A percentile compares a stretch with the other conserved stretches of the same genome.
Conservation (phyloP, 140 eudicot species). For the Bidens hawaiensis region DNA sequence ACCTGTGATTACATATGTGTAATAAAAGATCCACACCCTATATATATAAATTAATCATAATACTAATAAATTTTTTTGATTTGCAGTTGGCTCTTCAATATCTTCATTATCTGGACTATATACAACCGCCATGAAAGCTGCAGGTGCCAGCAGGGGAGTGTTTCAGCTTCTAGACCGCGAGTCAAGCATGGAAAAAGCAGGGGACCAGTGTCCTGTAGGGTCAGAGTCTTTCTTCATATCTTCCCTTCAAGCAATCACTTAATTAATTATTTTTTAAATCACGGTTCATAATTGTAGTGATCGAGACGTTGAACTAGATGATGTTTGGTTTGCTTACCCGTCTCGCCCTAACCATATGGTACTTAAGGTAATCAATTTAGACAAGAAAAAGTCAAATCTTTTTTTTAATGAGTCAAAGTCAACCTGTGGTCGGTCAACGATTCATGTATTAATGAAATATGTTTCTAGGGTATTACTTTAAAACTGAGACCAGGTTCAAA, state of each 20-base stretch:
- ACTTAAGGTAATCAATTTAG: constrained; percentile 50
- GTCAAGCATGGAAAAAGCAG: constrained; percentile 72
- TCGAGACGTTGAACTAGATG: constrained; percentile 70
- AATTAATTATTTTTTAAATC: constrained; percentile 4
- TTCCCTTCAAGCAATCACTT: constrained; percentile 24
- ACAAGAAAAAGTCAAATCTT: not conserved
- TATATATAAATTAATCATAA: not conserved
- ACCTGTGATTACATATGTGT: too few relatives aligned
- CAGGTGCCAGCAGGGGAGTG: constrained; percentile 92
- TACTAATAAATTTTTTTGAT: not conserved
- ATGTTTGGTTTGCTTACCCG: constrained; percentile 89
- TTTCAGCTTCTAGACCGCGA: constrained; percentile 83
- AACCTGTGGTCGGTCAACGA: not conserved
- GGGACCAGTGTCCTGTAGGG: constrained; percentile 72
- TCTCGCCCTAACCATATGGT: constrained; percentile 85
- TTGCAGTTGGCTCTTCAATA: constrained; percentile 79
- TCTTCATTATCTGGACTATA: constrained; percentile 70
- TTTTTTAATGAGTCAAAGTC: constrained; percentile 10
- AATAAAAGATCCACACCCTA: too few relatives aligned
- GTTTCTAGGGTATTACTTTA: constrained; percentile 60
- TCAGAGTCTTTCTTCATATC: constrained; percentile 19
- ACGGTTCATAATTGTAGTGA: constrained; percentile 11
- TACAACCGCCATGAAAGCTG: constrained; percentile 85
- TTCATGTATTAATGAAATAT: constrained; percentile 13
- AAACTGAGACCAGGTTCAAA: constrained; percentile 71